These are phyloP conservation scores for Globisporangium paroecandrum DNA, from an alignment of 352 stramenopile species.

Conservation along the genomic window DNA sequence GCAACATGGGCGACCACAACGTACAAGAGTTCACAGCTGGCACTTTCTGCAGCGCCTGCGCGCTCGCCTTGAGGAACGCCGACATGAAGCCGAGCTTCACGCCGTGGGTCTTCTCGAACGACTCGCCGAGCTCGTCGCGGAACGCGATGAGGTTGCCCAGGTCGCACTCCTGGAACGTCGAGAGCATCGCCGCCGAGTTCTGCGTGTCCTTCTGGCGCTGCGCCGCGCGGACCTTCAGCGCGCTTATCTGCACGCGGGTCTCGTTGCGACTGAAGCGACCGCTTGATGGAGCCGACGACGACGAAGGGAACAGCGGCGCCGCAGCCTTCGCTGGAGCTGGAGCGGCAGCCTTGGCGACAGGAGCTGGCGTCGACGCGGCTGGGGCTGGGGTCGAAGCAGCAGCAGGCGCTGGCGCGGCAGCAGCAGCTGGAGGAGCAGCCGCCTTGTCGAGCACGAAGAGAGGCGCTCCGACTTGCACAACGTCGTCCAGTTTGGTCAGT, in stretches of 20 bases:
- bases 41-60: slow-evolving; percentile 89
- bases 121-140: slow-evolving; percentile 87
- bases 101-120: slow-evolving; percentile 96
- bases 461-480: slow-evolving; percentile 92
- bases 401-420: slow-evolving; percentile 14
- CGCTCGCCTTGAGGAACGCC: slow-evolving; percentile 96
- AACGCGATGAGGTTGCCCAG: slow-evolving; percentile 95
- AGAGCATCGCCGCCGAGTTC: slow-evolving; percentile 98
- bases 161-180: slow-evolving; percentile 99
- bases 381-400: slow-evolving; percentile 20
- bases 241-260: slow-evolving; percentile 93
- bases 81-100: slow-evolving; percentile 99
- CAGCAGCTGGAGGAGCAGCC: slow-evolving; percentile 24
- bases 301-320: slow-evolving; percentile 6
- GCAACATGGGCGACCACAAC: slow-evolving; percentile 12
- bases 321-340: slow-evolving; percentile 19
- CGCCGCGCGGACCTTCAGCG: slow-evolving; percentile 94
- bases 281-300: background rate
- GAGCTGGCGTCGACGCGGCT: slow-evolving; percentile 20
- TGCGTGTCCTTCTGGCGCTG: slow-evolving; percentile 97
- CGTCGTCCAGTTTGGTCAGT: slow-evolving; percentile 93
- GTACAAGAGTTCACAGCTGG: slow-evolving; percentile 96
- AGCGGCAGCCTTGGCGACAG: slow-evolving; percentile 25
- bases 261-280: slow-evolving; percentile 62
- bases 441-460: slow-evolving; percentile 92